Conservation (phyloP, 2,329 filamentous ascomycete genomes). For the Penicillium crustosum region DNA sequence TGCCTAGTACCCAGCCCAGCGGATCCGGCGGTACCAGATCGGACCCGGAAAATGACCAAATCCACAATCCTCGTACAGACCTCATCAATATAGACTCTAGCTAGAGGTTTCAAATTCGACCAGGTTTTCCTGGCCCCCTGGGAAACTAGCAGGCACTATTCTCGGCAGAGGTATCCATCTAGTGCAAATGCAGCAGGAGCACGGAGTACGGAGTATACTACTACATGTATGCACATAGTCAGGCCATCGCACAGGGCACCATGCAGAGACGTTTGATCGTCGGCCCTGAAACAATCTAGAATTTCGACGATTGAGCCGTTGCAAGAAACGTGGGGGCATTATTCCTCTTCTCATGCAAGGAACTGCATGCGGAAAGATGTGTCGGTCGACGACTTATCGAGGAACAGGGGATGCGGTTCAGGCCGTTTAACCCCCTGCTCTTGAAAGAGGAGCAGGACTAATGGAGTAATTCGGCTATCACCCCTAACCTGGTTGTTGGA, state of each 20-base stretch:
- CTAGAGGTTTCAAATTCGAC: slow-evolving; percentile 17
- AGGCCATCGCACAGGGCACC: slow-evolving; percentile 17
- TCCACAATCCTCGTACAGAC: not conserved
- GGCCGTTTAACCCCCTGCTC: not conserved
- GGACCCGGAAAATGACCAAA: not conserved
- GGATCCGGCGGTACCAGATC: slow-evolving; percentile 2
- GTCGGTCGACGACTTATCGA: not conserved
- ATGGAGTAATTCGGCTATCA: not conserved
- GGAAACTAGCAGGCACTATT: not conserved
- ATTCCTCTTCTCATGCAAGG: not conserved
- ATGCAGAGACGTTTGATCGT: slow-evolving; percentile 33
- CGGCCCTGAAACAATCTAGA: slow-evolving; percentile 37
- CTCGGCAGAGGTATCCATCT: not conserved
- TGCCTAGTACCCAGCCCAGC: not conserved
- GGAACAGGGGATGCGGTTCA: not conserved
- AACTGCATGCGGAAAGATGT: not conserved
- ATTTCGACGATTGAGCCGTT: slow-evolving; percentile 16
- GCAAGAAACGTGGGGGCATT: slow-evolving; percentile 13
- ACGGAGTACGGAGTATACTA: not conserved
- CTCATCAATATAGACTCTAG: slow-evolving; percentile 14
- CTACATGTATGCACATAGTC: not conserved
- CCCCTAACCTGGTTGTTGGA: not conserved
- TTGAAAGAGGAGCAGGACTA: not conserved
- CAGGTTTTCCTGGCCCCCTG: not conserved
- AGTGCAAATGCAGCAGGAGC: not conserved